Base-by-base conservation (phyloP, 2,329 filamentous ascomycete genomes). In the Fusarium austroafricanum region DNA sequence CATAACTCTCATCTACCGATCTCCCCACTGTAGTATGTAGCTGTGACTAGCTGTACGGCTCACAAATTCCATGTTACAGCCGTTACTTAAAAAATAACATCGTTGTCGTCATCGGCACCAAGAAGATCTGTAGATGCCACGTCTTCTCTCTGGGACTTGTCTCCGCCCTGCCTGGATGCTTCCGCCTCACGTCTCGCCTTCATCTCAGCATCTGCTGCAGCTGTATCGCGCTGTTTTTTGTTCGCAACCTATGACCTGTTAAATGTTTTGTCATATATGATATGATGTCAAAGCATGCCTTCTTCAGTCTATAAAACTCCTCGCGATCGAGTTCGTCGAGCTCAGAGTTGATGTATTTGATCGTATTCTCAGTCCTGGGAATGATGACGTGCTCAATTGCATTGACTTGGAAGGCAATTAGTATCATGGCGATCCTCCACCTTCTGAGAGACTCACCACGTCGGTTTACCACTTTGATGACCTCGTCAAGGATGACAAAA, bases 301-400 rank as follows among this genome's bases (percentile, higher is more conserved):
- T 99, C 83, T 99, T 99, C 77, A 99, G 82, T 70, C 96, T 87
- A 82, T 97, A 99, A 79, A 99, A 99, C 78, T 99, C 96, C 79
- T 98, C 96, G 84, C 96, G 89, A 81, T 98, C 96, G 50, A 99
- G 85, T 82, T 99, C 96, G 77, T 99, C 96, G 17, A 99, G 87
- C 79, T 99, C 96, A 2, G 95, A 97, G 82, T 98, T 98, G 86
- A 98, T 98, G 77, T 98, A 99, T 82, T 97, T 97, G 84, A 99
- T 99, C n/a, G 96, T 99, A 76, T 98, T 99, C 79, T 99, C 96
- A 15, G 96, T 99, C 71, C 96, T 88, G 14, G 96, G 96, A 75
- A 99, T 99, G 73, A 99, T 98, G 73, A 99, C 93, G 79, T 96
- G 92, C 80, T 96, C 92, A 75, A 98, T 97, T 58, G 95, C 95